These are phyloP conservation scores for Entelexis paramagnoliae DNA, from an alignment of 1,139 yeast genomes.

Conservation along the genomic window DNA sequence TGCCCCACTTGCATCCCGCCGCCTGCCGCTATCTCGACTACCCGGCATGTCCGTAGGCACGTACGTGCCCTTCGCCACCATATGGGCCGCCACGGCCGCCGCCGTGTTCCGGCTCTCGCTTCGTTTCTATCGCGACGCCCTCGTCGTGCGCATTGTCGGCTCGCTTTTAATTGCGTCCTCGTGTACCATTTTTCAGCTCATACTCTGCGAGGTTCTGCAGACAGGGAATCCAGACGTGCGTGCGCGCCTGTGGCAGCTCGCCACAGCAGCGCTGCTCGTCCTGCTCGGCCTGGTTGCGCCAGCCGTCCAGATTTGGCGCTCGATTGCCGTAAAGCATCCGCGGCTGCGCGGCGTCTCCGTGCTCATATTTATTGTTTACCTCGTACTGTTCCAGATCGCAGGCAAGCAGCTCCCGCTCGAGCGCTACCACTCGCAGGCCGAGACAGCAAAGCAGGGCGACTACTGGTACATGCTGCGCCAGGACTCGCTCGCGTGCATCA, in stretches of 20 bases:
- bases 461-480: constrained; percentile 26
- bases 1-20: no score
- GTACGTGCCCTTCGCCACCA: constrained; percentile 4
- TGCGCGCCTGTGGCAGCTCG: constrained; percentile 30
- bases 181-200: constrained; percentile 31
- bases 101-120: not conserved
- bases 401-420: constrained; percentile 32
- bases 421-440: constrained; percentile 13
- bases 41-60: not conserved
- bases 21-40: no score
- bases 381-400: constrained; percentile 28
- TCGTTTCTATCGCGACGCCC: not conserved
- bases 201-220: constrained; percentile 35
- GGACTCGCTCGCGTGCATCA: constrained; percentile 45
- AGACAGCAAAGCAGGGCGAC: constrained; percentile 6
- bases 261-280: constrained; percentile 29
- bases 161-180: constrained; percentile 19
- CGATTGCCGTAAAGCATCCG: constrained; percentile 19
- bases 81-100: constrained; percentile 5
- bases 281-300: constrained; percentile 33
- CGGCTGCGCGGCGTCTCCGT: constrained; percentile 16
- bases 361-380: constrained; percentile 27
- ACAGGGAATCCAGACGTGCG: constrained; percentile 29
- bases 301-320: constrained; percentile 27
- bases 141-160: constrained; percentile 11